Evolutionary conservation across 2,329 filamentous ascomycete species (phyloP).

Genomic region (Aspergillus brunneoviolaceus): DNA sequence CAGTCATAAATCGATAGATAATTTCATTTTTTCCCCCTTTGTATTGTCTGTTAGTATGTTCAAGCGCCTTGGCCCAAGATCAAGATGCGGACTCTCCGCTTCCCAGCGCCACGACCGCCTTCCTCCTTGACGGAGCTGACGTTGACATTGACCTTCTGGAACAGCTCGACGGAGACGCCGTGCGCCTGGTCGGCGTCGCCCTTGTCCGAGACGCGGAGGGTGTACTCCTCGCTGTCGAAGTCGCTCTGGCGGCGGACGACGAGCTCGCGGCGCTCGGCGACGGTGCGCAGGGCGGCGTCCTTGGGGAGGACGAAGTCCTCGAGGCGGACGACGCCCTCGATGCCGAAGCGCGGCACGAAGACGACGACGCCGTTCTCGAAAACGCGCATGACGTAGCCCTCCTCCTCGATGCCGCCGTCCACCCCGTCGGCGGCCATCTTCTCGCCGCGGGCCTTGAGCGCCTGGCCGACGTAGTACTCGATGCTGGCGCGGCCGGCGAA

Average conservation of each 20-base stretch:
- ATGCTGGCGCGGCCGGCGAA: slow-evolving; percentile 91
- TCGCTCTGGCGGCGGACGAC: slow-evolving; percentile 63
- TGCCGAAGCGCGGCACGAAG: slow-evolving; percentile 91
- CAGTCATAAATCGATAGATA: slow-evolving; percentile 1
- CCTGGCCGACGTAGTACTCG: slow-evolving; percentile 97
- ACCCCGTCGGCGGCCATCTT: slow-evolving; percentile 38
- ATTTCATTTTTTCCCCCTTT: slow-evolving; percentile 6
- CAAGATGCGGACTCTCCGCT: slow-evolving; percentile 63
- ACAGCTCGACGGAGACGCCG: slow-evolving; percentile 68
- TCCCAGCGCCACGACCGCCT: slow-evolving; percentile 70
- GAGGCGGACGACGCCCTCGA: slow-evolving; percentile 86
- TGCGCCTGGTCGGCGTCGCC: slow-evolving; percentile 41
- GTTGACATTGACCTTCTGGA: slow-evolving; percentile 85
- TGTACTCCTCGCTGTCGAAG: slow-evolving; percentile 85
- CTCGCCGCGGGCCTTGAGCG: slow-evolving; percentile 71
- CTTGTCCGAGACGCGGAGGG: slow-evolving; percentile 60
- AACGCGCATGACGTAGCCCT: slow-evolving; percentile 94
- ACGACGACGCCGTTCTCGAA: slow-evolving; percentile 98
- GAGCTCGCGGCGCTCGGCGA: slow-evolving; percentile 34
- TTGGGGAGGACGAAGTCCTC: slow-evolving; percentile 76
- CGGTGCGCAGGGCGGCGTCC: slow-evolving; percentile 33
- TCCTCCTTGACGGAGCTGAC: slow-evolving; percentile 94
- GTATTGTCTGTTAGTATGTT: neutral
- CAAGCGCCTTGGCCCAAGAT: slow-evolving; percentile 32
- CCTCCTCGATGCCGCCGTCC: slow-evolving; percentile 64